phyloP scores from a whole-genome alignment of 441 rosid genomes.

The Syzygium malaccense region DNA sequence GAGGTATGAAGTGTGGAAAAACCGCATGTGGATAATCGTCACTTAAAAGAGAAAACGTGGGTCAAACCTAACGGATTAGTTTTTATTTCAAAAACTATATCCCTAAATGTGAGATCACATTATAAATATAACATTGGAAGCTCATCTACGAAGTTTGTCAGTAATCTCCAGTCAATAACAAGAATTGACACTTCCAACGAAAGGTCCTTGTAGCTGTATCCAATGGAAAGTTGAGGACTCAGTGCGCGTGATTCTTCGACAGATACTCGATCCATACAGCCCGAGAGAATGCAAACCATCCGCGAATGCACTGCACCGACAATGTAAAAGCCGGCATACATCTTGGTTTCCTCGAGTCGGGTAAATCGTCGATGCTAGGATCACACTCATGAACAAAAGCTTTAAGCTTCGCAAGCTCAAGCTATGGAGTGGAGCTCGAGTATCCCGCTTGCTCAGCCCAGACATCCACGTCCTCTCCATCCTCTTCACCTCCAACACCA shows the following conservation, averaged over 20 bases:
- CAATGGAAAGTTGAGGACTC: background rate
- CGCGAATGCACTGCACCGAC: background rate
- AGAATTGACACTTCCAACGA: background rate
- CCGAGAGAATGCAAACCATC: background rate
- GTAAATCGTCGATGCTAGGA: background rate
- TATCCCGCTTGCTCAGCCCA: slow-evolving; percentile 41
- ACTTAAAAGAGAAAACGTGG: too few species aligned
- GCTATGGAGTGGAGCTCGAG: slow-evolving; percentile 27
- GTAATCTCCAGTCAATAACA: background rate
- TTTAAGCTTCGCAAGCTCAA: background rate
- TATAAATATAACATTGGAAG: too few species aligned
- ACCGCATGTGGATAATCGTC: too few species aligned
- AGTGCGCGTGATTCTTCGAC: background rate
- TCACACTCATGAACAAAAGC: background rate
- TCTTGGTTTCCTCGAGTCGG: background rate
- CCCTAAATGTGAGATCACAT: too few species aligned
- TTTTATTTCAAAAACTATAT: too few species aligned
- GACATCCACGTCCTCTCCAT: slow-evolving; percentile 32
- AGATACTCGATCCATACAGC: background rate
- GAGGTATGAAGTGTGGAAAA: too few species aligned
- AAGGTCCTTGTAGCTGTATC: background rate
- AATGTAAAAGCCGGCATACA: background rate
- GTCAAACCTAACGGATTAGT: too few species aligned
- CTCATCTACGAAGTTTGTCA: background rate
- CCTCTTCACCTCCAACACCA: slow-evolving; percentile 23